These are phyloP conservation scores for Yamadazyma ubonensis DNA, from an alignment of 805 yeast genomes.

Conservation along the genomic window DNA sequence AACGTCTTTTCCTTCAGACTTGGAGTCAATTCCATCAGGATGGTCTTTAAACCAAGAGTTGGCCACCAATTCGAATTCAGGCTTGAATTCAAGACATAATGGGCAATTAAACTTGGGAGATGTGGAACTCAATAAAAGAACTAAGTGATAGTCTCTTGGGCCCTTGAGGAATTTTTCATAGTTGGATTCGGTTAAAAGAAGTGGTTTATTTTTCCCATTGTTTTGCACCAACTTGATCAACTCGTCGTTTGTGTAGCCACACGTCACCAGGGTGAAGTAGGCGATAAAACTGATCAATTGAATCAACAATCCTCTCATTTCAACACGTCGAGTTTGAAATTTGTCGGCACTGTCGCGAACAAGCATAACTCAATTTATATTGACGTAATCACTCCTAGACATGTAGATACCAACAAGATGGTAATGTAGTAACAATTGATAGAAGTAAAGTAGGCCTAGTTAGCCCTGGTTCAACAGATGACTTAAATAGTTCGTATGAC, in stretches of 20 bases:
- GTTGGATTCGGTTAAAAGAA: conserved; percentile 55
- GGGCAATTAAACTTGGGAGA: conserved; percentile 72
- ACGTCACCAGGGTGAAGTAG: conserved; percentile 1
- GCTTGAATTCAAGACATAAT: conserved; percentile 68
- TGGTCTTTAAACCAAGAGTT: conserved; percentile 54
- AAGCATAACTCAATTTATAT: too few species aligned
- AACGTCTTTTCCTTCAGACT: conserved; percentile 33
- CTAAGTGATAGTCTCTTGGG: conserved; percentile 66
- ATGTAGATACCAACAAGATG: too few species aligned
- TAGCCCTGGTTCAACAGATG: too few species aligned
- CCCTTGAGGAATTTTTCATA: conserved; percentile 57
- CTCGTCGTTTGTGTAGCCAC: conserved; percentile 24
- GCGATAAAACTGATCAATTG: conserved; percentile 9
- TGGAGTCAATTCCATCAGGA: conserved; percentile 39
- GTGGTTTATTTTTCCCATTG: conserved; percentile 18
- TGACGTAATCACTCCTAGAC: too few species aligned
- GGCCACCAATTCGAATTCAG: conserved; percentile 61
- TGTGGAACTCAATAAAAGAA: conserved; percentile 70
- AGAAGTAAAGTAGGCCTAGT: too few species aligned
- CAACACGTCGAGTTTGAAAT: conserved; percentile 7
- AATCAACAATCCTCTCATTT: conserved; percentile 4
- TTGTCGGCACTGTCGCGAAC: too few species aligned
- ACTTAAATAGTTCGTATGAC: too few species aligned
- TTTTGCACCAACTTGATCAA: conserved; percentile 20
- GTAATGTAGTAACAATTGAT: too few species aligned